phyloP scores from a whole-genome alignment of 1,284 basidiomycete species.

The Malassezia globosa region DNA sequence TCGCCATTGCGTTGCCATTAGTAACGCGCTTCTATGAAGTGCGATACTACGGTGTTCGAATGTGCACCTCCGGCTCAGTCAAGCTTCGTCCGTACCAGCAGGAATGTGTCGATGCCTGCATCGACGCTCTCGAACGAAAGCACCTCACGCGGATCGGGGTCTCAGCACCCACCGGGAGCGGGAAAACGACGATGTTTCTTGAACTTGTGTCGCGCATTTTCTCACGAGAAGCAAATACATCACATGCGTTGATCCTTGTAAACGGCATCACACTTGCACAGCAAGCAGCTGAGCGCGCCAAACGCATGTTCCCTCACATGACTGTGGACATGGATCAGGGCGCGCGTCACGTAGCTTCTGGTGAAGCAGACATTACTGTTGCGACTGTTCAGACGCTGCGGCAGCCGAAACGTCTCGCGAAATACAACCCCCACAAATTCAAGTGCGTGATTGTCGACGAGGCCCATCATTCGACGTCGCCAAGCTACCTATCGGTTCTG shows the following conservation, averaged over 20 bases:
- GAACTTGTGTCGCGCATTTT: conserved; percentile 32
- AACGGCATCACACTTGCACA: conserved; percentile 75
- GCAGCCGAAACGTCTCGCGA: conserved; percentile 57
- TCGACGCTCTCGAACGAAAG: conserved; percentile 58
- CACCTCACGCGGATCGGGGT: conserved; percentile 67
- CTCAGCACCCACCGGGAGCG: conserved; percentile 68
- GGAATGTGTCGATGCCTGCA: conserved; percentile 68
- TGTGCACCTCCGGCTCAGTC: neutral
- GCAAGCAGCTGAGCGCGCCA: conserved; percentile 69
- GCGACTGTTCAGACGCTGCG: conserved; percentile 84
- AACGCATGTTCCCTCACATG: conserved; percentile 60
- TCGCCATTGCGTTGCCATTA: too few species aligned
- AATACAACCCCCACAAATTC: conserved; percentile 62
- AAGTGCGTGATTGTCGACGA: conserved; percentile 65
- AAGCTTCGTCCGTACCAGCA: conserved; percentile 70
- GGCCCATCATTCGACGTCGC: conserved; percentile 85
- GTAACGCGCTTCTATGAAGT: too few species aligned
- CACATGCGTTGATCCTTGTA: conserved; percentile 67
- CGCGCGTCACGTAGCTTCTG: conserved; percentile 61
- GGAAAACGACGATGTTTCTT: conserved; percentile 78
- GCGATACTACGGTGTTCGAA: too few species aligned
- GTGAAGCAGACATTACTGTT: conserved; percentile 72
- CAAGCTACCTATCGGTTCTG: conserved; percentile 68
- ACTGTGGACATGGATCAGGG: conserved; percentile 87
- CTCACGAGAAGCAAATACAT: neutral